Evolutionary conservation across 768 basidiomycete species (phyloP).

Genomic region (Leucosporidium yakuticum): DNA sequence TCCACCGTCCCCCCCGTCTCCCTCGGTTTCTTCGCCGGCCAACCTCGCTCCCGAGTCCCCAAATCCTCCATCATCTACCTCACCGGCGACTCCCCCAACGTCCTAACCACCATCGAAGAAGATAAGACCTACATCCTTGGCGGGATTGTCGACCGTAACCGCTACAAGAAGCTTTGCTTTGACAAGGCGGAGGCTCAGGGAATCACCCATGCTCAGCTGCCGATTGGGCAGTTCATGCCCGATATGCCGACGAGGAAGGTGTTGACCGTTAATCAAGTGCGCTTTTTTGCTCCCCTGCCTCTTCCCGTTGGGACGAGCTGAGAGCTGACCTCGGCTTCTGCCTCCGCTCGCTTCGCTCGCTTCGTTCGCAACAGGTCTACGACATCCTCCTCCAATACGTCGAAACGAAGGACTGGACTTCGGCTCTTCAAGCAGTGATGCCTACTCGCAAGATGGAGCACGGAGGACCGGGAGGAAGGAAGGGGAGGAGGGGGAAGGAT

Average conservation of each 20-base stretch:
- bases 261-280: slow-evolving; percentile 84
- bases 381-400: slow-evolving; percentile 87
- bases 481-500: slow-evolving; percentile 2
- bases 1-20: neutral
- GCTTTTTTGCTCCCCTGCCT: neutral
- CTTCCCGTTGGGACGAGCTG: neutral
- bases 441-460: slow-evolving; percentile 80
- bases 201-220: slow-evolving; percentile 79
- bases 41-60: slow-evolving; percentile 9
- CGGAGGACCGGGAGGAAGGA: slow-evolving; percentile 17
- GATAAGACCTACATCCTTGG: slow-evolving; percentile 91
- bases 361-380: slow-evolving; percentile 54
- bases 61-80: slow-evolving; percentile 72
- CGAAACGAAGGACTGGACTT: slow-evolving; percentile 71
- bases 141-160: slow-evolving; percentile 87
- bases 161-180: slow-evolving; percentile 70
- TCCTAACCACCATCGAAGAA: slow-evolving; percentile 71
- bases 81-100: slow-evolving; percentile 85
- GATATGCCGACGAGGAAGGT: slow-evolving; percentile 86
- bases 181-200: slow-evolving; percentile 70
- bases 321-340: neutral
- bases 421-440: slow-evolving; percentile 79
- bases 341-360: neutral
- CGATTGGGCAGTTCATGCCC: slow-evolving; percentile 84
- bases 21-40: slow-evolving; percentile 8